Conservation (phyloP, 768 basidiomycete species). For the Serendipita sp. region DNA sequence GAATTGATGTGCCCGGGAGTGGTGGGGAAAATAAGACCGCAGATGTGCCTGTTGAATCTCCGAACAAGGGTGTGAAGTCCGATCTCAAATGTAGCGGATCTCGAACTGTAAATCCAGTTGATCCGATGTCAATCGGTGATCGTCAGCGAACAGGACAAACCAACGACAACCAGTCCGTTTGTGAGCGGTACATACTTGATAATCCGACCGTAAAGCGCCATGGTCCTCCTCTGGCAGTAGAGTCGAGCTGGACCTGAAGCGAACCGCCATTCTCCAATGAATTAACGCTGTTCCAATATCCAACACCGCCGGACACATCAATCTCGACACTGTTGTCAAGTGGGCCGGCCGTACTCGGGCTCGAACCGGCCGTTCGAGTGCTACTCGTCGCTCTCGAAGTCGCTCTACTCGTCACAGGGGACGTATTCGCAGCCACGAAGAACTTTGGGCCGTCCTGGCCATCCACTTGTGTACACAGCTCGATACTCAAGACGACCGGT, state of each 20-base stretch:
- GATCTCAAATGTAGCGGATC: not conserved
- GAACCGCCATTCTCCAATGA: not conserved
- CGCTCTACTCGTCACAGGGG: not conserved
- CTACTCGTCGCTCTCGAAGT: not conserved
- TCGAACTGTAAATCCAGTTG: not conserved
- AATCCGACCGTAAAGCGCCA: not conserved
- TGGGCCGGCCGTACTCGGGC: not conserved
- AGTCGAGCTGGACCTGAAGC: not conserved
- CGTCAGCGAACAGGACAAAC: too few species aligned
- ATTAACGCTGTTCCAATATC: not conserved
- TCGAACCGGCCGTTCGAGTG: not conserved
- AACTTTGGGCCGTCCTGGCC: not conserved
- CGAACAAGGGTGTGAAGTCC: slow-evolving; percentile 35
- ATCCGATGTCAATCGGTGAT: not conserved
- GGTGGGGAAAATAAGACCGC: slow-evolving; percentile 54
- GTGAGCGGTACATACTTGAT: not conserved
- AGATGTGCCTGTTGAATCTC: slow-evolving; percentile 60
- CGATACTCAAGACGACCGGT: not conserved
- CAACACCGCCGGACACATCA: not conserved
- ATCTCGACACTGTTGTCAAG: not conserved
- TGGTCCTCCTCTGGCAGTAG: not conserved
- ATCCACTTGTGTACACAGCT: not conserved
- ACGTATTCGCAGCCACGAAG: not conserved
- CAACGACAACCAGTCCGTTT: not conserved
- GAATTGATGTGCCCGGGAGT: slow-evolving; percentile 25